Conservation (phyloP, 495 filamentous ascomycete species). For the Neurospora sp. region DNA sequence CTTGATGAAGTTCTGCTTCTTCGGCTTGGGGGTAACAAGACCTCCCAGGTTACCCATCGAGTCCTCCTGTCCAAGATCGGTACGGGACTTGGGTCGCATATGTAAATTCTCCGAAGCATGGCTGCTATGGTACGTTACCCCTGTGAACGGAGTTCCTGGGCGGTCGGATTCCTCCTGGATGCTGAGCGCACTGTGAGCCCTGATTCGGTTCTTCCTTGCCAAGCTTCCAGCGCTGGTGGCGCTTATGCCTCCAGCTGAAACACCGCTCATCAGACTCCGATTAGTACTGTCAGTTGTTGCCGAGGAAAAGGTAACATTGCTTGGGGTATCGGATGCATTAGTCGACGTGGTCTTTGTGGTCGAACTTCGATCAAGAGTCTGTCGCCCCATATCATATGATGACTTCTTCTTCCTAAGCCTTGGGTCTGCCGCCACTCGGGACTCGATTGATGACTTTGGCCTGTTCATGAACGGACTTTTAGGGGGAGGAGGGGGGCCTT, state of each 20-base stretch:
- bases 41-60: conserved; percentile 50
- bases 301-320: conserved; percentile 62
- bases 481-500: conserved; percentile 51
- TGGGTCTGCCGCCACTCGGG: conserved; percentile 15
- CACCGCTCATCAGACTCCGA: conserved; percentile 84
- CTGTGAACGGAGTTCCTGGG: conserved; percentile 63
- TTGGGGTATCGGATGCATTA: conserved; percentile 58
- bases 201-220: conserved; percentile 54
- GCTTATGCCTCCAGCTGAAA: conserved; percentile 82
- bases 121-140: conserved; percentile 74
- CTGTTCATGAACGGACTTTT: conserved; percentile 39
- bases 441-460: conserved; percentile 42
- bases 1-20: conserved; percentile 92
- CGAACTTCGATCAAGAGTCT: conserved; percentile 60
- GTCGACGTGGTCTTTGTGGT: conserved; percentile 84
- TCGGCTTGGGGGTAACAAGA: conserved; percentile 74
- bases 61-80: conserved; percentile 32
- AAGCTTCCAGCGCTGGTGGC: conserved; percentile 92
- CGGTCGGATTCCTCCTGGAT: conserved; percentile 44
- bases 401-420: conserved; percentile 57
- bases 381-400: conserved; percentile 67
- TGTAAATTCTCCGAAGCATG: conserved; percentile 52
- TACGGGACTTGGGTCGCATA: conserved; percentile 36
- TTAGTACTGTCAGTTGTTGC: conserved; percentile 66
- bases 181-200: conserved; percentile 44